Conservation (phyloP, 495 filamentous ascomycete species). For the Aspergillus diversus region DNA sequence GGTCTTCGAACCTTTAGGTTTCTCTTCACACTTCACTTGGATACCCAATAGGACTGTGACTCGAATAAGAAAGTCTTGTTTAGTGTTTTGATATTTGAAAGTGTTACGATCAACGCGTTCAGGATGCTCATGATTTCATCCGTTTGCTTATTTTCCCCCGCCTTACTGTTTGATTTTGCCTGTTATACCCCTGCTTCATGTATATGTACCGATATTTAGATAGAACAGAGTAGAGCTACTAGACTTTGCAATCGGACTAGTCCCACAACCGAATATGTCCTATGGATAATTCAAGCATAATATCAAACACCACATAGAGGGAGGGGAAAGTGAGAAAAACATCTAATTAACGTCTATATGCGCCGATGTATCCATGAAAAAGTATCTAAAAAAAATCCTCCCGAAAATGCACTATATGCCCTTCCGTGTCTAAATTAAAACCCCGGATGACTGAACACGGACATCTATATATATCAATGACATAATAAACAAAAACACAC, state of each 20-base stretch:
- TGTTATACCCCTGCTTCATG: conserved; percentile 24
- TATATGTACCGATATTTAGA: conserved; percentile 23
- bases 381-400: background rate
- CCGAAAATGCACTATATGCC: conserved; percentile 1
- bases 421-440: conserved; percentile 1
- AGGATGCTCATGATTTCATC: background rate
- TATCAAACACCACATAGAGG: conserved; percentile 1
- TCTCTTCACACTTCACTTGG: background rate
- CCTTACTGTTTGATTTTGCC: background rate
- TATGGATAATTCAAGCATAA: background rate
- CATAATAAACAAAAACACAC: conserved; percentile 3
- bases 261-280: background rate
- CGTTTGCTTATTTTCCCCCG: background rate
- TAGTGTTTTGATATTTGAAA: background rate
- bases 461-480: background rate
- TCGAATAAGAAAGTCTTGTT: background rate
- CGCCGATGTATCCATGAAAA: background rate
- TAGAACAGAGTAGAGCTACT: conserved; percentile 22
- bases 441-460: background rate
- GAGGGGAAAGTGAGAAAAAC: background rate
- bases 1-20: background rate
- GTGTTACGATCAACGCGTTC: conserved; percentile 20
- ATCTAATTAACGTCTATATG: background rate
- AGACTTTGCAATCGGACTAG: conserved; percentile 16
- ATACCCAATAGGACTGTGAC: background rate